Conservation (phyloP, 2,329 filamentous ascomycete genomes). For the Chaetoscypha palmicola region DNA sequence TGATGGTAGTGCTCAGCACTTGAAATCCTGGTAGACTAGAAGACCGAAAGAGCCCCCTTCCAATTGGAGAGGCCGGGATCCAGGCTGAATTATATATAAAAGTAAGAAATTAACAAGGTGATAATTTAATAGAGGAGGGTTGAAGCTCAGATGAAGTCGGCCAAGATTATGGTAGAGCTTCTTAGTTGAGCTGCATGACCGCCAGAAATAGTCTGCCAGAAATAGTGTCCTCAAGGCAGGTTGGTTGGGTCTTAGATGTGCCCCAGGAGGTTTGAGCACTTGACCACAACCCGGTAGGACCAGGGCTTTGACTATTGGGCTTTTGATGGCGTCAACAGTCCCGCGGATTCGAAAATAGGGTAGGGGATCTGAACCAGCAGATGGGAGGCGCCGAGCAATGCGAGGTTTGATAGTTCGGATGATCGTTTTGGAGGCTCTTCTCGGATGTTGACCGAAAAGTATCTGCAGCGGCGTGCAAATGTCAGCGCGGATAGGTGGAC, state of each 20-base stretch:
- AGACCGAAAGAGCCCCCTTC: conserved; percentile 6
- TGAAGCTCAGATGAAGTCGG: conserved; percentile 10
- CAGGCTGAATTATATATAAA: conserved; percentile 6
- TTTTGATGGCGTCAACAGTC: conserved; percentile 13
- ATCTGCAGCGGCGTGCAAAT: conserved; percentile 13
- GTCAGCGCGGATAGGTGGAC: conserved; percentile 2
- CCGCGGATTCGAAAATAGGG: conserved; percentile 7
- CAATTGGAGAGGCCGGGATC: conserved; percentile 2
- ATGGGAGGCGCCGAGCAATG: conserved; percentile 14
- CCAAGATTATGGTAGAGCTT: conserved; percentile 8
- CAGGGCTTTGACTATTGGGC: conserved; percentile 13
- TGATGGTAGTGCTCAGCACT: conserved; percentile 11
- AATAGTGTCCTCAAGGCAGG: conserved; percentile 11
- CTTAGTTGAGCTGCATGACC: conserved; percentile 10
- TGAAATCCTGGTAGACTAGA: conserved; percentile 2
- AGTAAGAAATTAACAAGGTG: conserved; percentile 4
- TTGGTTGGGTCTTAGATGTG: conserved; percentile 15
- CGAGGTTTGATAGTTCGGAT: conserved; percentile 11
- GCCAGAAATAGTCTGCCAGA: conserved; percentile 1
- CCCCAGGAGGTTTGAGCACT: conserved; percentile 12
- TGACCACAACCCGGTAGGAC: conserved; percentile 14
- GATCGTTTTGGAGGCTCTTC: conserved; percentile 17
- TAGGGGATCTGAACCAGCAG: conserved; percentile 9
- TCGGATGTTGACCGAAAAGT: conserved; percentile 14
- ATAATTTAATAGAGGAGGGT: conserved; percentile 5